These are phyloP conservation scores for Wickerhamomyces canadensis DNA, from an alignment of 805 yeast genomes.

Conservation along the genomic window DNA sequence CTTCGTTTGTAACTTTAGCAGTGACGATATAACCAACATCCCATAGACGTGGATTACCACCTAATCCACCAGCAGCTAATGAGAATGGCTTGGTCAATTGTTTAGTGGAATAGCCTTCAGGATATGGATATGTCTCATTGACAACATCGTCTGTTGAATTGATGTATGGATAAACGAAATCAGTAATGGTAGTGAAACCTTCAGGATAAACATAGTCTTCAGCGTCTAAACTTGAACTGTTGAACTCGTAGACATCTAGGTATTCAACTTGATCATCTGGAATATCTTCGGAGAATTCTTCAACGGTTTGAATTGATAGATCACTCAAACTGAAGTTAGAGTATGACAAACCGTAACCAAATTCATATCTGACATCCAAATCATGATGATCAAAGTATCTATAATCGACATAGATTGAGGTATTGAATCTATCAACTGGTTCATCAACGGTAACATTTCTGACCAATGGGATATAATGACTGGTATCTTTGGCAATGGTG, in stretches of 20 bases:
- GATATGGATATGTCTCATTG: constrained; percentile 22
- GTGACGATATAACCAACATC: constrained; percentile 39
- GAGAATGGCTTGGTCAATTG: constrained; percentile 20
- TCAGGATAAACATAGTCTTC: constrained; percentile 44
- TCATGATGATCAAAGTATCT: constrained; percentile 47
- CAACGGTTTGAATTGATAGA: constrained; percentile 31
- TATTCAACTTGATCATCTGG: constrained; percentile 35
- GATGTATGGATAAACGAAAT: constrained; percentile 45
- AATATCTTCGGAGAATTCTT: constrained; percentile 33
- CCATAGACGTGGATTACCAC: constrained; percentile 56
- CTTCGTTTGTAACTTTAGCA: constrained; percentile 42
- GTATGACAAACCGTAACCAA: constrained; percentile 56
- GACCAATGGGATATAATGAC: constrained; percentile 39
- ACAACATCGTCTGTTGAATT: constrained; percentile 16
- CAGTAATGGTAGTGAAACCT: constrained; percentile 41
- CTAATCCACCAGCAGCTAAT: constrained; percentile 39
- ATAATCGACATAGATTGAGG: constrained; percentile 43
- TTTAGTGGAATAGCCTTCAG: constrained; percentile 25
- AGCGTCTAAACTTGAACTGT: constrained; percentile 41
- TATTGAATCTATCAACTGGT: constrained; percentile 24
- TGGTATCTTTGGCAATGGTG: constrained; percentile 45
- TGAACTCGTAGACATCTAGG: constrained; percentile 30
- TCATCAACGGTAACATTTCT: constrained; percentile 26
- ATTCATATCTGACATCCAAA: constrained; percentile 48
- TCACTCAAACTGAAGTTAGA: constrained; percentile 30